phyloP scores from a whole-genome alignment of 257 asterid species.

The Fraxinus pennsylvanica region DNA sequence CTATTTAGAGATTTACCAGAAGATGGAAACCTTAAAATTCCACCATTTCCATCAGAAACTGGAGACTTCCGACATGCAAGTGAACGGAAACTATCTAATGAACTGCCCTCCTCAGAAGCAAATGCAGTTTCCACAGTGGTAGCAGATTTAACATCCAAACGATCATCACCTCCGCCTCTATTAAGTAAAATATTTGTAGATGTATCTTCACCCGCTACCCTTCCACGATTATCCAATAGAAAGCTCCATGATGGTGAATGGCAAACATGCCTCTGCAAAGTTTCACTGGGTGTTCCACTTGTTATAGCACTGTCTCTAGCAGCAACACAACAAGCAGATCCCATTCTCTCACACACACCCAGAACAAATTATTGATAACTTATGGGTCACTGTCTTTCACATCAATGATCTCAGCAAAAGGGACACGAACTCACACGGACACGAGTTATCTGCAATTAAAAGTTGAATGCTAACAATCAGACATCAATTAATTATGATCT shows the following conservation, averaged over 20 bases:
- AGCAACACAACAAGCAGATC: slow-evolving; percentile 98
- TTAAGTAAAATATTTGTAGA: slow-evolving; percentile 60
- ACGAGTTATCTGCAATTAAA: slow-evolving; percentile 34
- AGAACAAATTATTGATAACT: slow-evolving; percentile 17
- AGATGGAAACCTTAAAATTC: slow-evolving; percentile 47
- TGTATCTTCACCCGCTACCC: slow-evolving; percentile 88
- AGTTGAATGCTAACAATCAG: slow-evolving; percentile 13
- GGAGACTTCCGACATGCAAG: slow-evolving; percentile 74
- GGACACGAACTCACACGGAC: slow-evolving; percentile 17
- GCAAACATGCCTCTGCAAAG: slow-evolving; percentile 62
- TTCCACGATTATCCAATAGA: slow-evolving; percentile 91
- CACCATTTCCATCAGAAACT: slow-evolving; percentile 59
- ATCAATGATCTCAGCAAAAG: not conserved
- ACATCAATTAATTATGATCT: not conserved
- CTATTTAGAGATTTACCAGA: slow-evolving; percentile 55
- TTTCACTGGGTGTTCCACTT: slow-evolving; percentile 59
- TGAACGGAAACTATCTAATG: slow-evolving; percentile 70
- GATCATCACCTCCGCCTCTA: slow-evolving; percentile 47
- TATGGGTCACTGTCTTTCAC: not conserved
- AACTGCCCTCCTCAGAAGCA: slow-evolving; percentile 84
- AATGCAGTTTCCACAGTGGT: slow-evolving; percentile 55
- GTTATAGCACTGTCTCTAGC: slow-evolving; percentile 66
- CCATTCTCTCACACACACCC: slow-evolving; percentile 62
- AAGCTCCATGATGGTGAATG: slow-evolving; percentile 95
- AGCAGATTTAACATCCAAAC: slow-evolving; percentile 57